Base-by-base conservation (phyloP, 768 basidiomycete species). In the Nidularia sp. region DNA sequence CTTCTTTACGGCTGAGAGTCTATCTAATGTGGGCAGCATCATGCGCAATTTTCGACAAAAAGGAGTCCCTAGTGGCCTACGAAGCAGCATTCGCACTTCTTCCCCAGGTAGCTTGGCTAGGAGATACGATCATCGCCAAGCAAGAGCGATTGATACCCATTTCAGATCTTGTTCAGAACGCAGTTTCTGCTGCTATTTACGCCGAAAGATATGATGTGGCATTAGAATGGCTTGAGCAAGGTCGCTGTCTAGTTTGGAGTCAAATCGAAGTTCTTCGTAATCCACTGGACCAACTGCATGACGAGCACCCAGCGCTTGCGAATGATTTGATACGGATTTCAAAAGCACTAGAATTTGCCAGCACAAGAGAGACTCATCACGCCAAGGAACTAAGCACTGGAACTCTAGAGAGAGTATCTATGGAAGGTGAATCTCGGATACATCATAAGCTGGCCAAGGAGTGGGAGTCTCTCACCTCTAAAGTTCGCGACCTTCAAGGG, bases 221-320 rank as follows among this genome's bases (percentile, higher is more conserved):
- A 15, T 34, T 63, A 5, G 62, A 63, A 34, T 63, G 60, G 60
- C 51, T 63, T 31, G 62, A 63, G 52, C 62, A 62, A 41, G 62
- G 62, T 18, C 57, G 62, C 2, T 55, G 56, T 31, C 49, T 63
- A 15, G 55, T 63, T 45, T 63, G 62, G 62, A 45, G 48, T 12
- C 62, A 63, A 36, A 41, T 55, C 6, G 45, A 57, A 10, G 6
- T 51, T 4, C 54, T 63, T 1, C 60, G 58, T 18, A 61, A 55
- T 7, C 60, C 62, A 10, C 22, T 61, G 5, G 62, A 63, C 29
- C 35, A 49, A 6, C 55, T 63, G 5, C 46, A 35, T 0, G 29
- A 22, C 31, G 43, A 41, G 29, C 32, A 57, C 29, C 49, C 48
- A 4, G 33, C 33, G 2, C 46, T 61, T 12, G 53, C 60, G 10